phyloP scores from a whole-genome alignment of 2,329 filamentous ascomycete genomes.

The Penicillium sp. region DNA sequence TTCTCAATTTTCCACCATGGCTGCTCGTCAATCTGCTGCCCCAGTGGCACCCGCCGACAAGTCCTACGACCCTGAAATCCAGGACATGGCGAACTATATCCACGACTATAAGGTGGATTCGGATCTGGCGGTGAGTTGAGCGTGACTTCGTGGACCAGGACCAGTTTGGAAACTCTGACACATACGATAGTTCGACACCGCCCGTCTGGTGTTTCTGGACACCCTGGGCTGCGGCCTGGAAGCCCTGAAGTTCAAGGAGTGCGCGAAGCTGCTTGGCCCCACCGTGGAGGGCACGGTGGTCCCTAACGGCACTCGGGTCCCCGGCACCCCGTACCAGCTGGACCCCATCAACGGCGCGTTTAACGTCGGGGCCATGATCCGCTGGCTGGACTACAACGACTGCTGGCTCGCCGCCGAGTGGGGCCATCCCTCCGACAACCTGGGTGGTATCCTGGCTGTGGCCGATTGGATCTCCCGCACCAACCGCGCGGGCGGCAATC shows the following conservation, averaged over 20 bases:
- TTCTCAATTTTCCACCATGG: conserved; percentile 45
- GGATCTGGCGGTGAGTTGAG: conserved; percentile 80
- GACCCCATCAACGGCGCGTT: conserved; percentile 95
- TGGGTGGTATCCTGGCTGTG: conserved; percentile 93
- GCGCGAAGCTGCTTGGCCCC: conserved; percentile 89
- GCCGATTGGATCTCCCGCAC: conserved; percentile 97
- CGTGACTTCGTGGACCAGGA: neutral
- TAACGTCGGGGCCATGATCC: conserved; percentile 98
- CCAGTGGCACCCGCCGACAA: conserved; percentile 39
- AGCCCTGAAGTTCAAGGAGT: conserved; percentile 92
- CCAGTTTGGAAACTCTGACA: neutral
- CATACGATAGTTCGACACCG: conserved; percentile 69
- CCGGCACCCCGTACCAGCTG: conserved; percentile 88
- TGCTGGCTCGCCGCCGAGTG: conserved; percentile 99
- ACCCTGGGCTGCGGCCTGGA: conserved; percentile 96
- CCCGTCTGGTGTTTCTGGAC: conserved; percentile 93
- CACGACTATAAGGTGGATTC: conserved; percentile 89
- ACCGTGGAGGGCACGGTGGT: conserved; percentile 86
- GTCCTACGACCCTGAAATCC: conserved; percentile 87
- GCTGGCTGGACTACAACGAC: conserved; percentile 99
- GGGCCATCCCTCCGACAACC: conserved; percentile 97
- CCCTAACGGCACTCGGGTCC: conserved; percentile 86
- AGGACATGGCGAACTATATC: conserved; percentile 92
- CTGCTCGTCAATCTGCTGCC: conserved; percentile 39
- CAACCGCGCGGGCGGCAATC: conserved; percentile 76